Evolutionary conservation across 306 rosid species (phyloP), one percentile per base, ranked within the genome.

Genomic region (Vigna unguiculata): DNA sequence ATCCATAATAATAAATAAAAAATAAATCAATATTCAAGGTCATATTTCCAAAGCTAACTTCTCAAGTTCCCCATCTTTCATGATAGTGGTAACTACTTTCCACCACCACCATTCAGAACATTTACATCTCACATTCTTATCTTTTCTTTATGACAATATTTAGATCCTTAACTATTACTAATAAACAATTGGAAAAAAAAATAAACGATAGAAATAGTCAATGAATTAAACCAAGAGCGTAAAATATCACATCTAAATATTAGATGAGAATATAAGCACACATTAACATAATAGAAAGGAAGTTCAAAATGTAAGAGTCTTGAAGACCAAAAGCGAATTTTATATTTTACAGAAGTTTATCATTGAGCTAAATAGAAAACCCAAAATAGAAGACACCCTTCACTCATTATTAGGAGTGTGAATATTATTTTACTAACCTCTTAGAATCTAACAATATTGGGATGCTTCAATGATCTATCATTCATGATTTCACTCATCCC

Each of bases 401-500:
- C 34, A 4, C 12, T 62, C 8, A 57, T 45, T 47, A 48, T 53
- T 55, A 38, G 13, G 24, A 84, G 3, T 58, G 22, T 17, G 52
- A 62, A 38, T 73, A 2, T 60, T 80, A 83, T 58, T 49, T 14
- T 2, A 81, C 84, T 63, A 13, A 86, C 93, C 97, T 90, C 96
- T 86, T 92, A 90, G 87, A 92, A 92, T 67, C 89, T 86, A 74
- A 88, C 76, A 59, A 90, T 90, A 85, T 92, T 90, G 19, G 96
- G 90, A 82, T 92, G 96, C 90, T 92, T 88, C 83, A 92, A 69
- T 48, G 97, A 92, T 81, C 97, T 87, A 54, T 92, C 96, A 81
- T 92, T 92, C 96, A 92, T 84, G 86, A 92, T 92, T 71, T 92
- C 97, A 80, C 92, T 88, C 51, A 78, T 88, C 15, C 90, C 97